phyloP scores from a whole-genome alignment of 768 basidiomycete species.

The Gelatoporia subvermispora region DNA sequence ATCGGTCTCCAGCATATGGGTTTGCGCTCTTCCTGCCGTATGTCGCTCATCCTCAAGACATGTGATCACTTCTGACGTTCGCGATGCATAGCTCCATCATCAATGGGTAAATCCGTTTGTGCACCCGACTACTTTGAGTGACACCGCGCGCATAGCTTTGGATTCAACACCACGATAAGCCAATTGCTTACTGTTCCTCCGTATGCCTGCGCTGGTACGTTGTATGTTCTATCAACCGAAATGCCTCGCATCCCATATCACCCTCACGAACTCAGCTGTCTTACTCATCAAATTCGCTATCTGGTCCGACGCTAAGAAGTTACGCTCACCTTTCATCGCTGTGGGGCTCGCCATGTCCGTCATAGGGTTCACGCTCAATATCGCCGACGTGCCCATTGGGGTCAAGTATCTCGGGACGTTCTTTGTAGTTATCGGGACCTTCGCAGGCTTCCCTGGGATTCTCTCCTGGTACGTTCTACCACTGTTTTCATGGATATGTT shows the following conservation, averaged over 20 bases:
- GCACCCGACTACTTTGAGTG: neutral
- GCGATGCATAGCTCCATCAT: conserved; percentile 52
- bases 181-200: conserved; percentile 66
- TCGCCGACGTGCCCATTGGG: conserved; percentile 44
- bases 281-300: conserved; percentile 46
- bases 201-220: conserved; percentile 58
- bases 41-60: neutral
- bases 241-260: neutral
- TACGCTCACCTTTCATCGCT: conserved; percentile 56
- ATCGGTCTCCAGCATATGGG: conserved; percentile 48
- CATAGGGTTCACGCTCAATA: conserved; percentile 61
- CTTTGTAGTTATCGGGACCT: conserved; percentile 61
- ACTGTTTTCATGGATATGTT: too few species aligned
- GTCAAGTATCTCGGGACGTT: conserved; percentile 73
- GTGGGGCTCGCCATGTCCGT: conserved; percentile 44
- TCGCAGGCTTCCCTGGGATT: conserved; percentile 53
- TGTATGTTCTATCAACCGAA: neutral
- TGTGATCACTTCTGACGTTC: neutral
- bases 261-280: conserved; percentile 38
- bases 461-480: conserved; percentile 42
- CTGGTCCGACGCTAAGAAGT: conserved; percentile 51
- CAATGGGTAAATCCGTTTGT: conserved; percentile 30
- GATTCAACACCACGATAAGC: conserved; percentile 45
- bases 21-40: conserved; percentile 69
- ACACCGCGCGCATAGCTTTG: conserved; percentile 39